phyloP scores from a whole-genome alignment of 2,329 filamentous ascomycete genomes.

The Stachybotrys elegans region DNA sequence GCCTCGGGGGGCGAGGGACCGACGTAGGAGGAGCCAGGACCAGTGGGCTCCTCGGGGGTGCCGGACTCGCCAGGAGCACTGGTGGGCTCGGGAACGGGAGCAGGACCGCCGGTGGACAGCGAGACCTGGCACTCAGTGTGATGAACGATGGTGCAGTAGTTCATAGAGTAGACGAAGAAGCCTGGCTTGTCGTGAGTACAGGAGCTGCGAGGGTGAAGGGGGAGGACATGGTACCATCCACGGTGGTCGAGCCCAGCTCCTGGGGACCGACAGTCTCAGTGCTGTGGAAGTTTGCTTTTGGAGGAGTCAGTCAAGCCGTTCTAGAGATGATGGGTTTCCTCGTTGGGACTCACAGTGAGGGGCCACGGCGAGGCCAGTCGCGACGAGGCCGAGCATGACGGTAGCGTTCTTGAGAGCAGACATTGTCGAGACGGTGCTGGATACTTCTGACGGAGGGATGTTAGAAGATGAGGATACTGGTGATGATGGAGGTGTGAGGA shows the following conservation, averaged over 20 bases:
- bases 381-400: neutral
- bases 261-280: conserved; percentile 24
- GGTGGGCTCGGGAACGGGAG: conserved; percentile 2
- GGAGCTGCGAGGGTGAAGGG: neutral
- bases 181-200: conserved; percentile 15
- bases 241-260: conserved; percentile 24
- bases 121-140: conserved; percentile 26
- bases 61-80: neutral
- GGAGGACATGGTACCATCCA: conserved; percentile 23
- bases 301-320: conserved; percentile 1
- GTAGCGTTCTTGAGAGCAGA: neutral
- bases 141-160: conserved; percentile 29
- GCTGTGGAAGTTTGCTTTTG: conserved; percentile 20
- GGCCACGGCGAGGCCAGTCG: neutral
- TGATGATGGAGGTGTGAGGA: neutral
- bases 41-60: conserved; percentile 6
- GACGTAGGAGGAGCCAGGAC: conserved; percentile 11
- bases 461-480: neutral
- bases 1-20: conserved; percentile 6
- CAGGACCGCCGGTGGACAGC: conserved; percentile 18
- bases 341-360: conserved; percentile 8
- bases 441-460: neutral
- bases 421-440: neutral
- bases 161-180: conserved; percentile 26
- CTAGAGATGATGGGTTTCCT: neutral